These are phyloP conservation scores for Lolium rigidum DNA, from an alignment of 176 grass and related monocot genomes.

Conservation along the genomic window DNA sequence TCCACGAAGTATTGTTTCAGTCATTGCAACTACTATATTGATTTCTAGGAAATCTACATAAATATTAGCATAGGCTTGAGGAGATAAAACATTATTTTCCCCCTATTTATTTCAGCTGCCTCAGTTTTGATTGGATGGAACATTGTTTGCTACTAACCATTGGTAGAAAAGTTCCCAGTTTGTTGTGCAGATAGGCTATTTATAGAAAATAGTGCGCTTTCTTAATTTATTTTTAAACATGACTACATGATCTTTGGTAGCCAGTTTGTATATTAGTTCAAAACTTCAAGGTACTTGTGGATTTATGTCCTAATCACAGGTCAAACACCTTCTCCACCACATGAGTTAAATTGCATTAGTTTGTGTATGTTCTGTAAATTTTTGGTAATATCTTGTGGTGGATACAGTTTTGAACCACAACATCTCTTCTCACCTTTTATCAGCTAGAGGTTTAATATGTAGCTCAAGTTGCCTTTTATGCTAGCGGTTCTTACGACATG, in stretches of 20 bases:
- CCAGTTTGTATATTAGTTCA: no score
- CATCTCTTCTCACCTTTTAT: not conserved
- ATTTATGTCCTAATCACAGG: not conserved
- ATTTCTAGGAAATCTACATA: no score
- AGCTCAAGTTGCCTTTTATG: not conserved
- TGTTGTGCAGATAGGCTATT: not conserved
- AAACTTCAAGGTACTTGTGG: not conserved
- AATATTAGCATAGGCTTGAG: no score
- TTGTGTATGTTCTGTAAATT: not conserved
- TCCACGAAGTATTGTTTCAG: no score
- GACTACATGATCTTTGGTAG: no score
- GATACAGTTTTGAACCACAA: not conserved
- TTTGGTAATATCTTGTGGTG: not conserved
- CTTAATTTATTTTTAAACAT: no score
- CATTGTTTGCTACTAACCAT: not conserved
- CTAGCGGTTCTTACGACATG: no score
- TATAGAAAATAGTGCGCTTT: no score
- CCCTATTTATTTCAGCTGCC: no score
- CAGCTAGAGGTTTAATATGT: not conserved
- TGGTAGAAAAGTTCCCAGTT: not conserved
- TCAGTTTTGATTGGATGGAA: not conserved
- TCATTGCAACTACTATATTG: no score
- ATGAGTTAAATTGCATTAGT: not conserved
- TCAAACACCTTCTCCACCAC: not conserved
- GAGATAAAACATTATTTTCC: no score